Base-by-base conservation (phyloP, 108 stramenopile species). In the Discostella pseudostelligera region DNA sequence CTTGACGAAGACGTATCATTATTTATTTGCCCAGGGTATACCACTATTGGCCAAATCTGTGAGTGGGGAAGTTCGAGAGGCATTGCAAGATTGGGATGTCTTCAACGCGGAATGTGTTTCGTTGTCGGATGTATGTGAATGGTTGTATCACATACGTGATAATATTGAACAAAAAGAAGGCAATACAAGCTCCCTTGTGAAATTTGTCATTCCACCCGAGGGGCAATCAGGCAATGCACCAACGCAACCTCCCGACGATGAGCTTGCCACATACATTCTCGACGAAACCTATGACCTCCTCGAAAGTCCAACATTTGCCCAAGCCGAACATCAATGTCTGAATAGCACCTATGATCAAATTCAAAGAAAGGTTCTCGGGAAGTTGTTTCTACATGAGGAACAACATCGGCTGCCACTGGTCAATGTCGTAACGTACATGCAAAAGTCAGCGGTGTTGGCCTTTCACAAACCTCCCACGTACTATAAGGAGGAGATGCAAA, bases 271-370 rank as follows among this genome's bases (percentile, higher is more conserved):
- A 29, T 70, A 60, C 21, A 79, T 82, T 35, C 50, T 82, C 8
- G 81, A 82, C 47, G 81, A 82, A 55, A 82, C 81, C 9, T 79
- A 65, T 39, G 81, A 82, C 46, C 40, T 79, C 13, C 17, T 82
- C 42, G 81, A 82, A 58, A 78, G 76, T 65, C 81, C 81, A 24
- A 53, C 54, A 8, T 76, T 79, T 59, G 74, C 69, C 40, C 36
- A 63, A 42, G 77, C 81, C 1, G 73, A 79, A 45, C 57, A 58
- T 7, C 20, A 40, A 9, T 77, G 71, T 45, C 51, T 82, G 43
- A 56, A 76, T 53, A 19, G 46, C 5, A 79, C 81, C 0, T 79
- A 73, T 60, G 48, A 46, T 21, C 32, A 58, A 17, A 49, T 82
- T 42, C 63, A 50, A 43, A 51, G 49, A 10, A 46, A 59, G 20